Percentiles rank a stretch among this genome's conserved stretches.
These are phyloP conservation scores for Kurtzmaniella quercitrusa DNA, from an alignment of 1,139 yeast species.

Conservation along the genomic window DNA sequence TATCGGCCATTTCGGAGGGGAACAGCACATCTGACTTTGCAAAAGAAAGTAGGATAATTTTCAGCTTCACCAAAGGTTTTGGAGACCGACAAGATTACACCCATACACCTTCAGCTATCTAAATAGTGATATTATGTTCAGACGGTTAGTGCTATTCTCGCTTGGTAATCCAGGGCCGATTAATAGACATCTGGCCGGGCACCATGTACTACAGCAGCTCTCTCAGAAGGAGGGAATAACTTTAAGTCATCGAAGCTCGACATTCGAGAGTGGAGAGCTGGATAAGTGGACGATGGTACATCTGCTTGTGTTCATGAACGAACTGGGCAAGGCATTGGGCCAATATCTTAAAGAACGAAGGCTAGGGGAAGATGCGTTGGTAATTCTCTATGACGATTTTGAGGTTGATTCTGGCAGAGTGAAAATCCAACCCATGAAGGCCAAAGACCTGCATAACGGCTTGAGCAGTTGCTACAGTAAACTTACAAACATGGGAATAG, in stretches of 20 bases:
- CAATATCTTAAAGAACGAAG: conserved; percentile 17
- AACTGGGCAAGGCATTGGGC: conserved; percentile 28
- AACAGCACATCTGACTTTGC: too few relatives aligned
- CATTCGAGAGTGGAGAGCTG: neutral
- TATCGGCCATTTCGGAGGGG: too few relatives aligned
- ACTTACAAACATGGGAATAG: conserved; percentile 16
- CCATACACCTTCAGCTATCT: too few relatives aligned
- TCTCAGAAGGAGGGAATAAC: conserved; percentile 17
- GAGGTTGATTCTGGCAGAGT: conserved; percentile 29
- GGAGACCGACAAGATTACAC: too few relatives aligned
- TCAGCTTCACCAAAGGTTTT: too few relatives aligned
- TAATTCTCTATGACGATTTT: conserved; percentile 39
- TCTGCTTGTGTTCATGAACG: conserved; percentile 41
- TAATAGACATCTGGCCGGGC: conserved; percentile 40
- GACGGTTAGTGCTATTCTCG: conserved; percentile 27
- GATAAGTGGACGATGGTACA: conserved; percentile 11
- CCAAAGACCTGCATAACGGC: conserved; percentile 42
- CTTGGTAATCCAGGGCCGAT: conserved; percentile 43
- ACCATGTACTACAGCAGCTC: conserved; percentile 26
- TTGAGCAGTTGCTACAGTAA: conserved; percentile 11
- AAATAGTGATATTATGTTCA: neutral
- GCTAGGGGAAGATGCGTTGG: conserved; percentile 9
- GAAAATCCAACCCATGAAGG: conserved; percentile 24
- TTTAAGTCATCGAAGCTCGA: neutral
- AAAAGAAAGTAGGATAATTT: too few relatives aligned